Base-by-base conservation (phyloP, 495 filamentous ascomycete genomes). In the Saxophila tyrrhenica region DNA sequence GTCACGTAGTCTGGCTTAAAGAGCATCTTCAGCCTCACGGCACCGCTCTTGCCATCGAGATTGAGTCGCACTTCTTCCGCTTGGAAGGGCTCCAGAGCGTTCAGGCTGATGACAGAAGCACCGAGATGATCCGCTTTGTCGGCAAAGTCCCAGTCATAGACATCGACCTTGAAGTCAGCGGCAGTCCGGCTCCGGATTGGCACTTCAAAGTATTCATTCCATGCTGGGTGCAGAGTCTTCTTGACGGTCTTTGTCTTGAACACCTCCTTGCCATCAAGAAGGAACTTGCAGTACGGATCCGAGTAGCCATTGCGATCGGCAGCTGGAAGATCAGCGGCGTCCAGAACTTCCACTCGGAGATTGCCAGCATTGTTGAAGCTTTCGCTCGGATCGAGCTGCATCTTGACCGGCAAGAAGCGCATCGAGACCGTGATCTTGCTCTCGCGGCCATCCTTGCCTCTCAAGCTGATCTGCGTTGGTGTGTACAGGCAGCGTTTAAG, bases 321-420 rank as follows among this genome's bases (percentile, higher is more conserved):
- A 11, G 91, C 78, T 9, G 92, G 92, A 20, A 99, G 80, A 57
- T 96, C 83, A 23, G 81, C 75, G 20, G 85, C 92, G 65, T 94
- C 87, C 47, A 95, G 70, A n/a, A 97, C 75, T 57, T 96, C 88
- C 45, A 97, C 85, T 10, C 87, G 84, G 25, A 99, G 79, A 49
- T 78, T 87, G 52, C 92, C 92, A 83, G 92, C 90, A 70, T 99
- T 99, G 78, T 94, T 97, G 75, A 97, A 95, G 67, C 87, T 94
- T 70, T 99, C 92, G 60, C 77, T 85, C 1, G 91, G 88, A 64
- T 97, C 89, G 51, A 99, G 85, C 51, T 78, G 76, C 92, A 99
- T 99, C 69, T 84, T 78, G 47, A 95, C 79, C 0, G 92, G 92
- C 17, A 97, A 83, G 63, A 95, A 99, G 64, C 94, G 94, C 59